phyloP scores from a whole-genome alignment of 768 basidiomycete genomes.

The Trametes elegans region DNA sequence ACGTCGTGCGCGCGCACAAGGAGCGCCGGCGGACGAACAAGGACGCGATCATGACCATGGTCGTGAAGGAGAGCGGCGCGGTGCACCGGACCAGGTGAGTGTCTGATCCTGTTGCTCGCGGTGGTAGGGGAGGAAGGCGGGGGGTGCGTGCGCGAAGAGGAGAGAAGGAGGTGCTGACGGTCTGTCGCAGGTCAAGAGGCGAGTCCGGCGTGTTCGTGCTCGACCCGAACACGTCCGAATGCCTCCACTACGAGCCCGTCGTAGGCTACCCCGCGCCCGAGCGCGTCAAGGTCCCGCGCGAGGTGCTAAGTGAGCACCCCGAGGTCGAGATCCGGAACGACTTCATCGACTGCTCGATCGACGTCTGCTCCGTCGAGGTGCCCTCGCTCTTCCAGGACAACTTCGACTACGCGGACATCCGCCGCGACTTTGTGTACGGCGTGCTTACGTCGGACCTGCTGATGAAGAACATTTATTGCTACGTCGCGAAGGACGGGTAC shows the following conservation, averaged over 20 bases:
- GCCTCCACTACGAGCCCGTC: constrained; percentile 81
- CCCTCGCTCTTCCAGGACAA: constrained; percentile 98
- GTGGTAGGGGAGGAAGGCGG: not conserved
- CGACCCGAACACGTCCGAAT: constrained; percentile 72
- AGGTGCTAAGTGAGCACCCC: constrained; percentile 65
- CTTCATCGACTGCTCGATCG: constrained; percentile 84
- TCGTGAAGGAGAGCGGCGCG: constrained; percentile 76
- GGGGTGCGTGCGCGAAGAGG: not conserved
- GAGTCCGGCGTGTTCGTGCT: constrained; percentile 80
- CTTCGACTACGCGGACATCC: constrained; percentile 93
- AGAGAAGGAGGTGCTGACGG: not conserved
- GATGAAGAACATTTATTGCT: constrained; percentile 92
- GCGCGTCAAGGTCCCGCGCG: constrained; percentile 69
- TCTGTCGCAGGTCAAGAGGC: constrained; percentile 54
- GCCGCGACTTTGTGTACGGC: constrained; percentile 91
- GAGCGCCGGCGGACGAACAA: constrained; percentile 82
- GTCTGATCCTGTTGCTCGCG: not conserved
- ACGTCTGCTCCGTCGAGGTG: constrained; percentile 94
- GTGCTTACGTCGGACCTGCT: constrained; percentile 91
- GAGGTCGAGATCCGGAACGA: constrained; percentile 89
- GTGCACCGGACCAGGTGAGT: constrained; percentile 72
- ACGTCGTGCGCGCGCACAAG: constrained; percentile 87
- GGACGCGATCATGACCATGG: constrained; percentile 96
- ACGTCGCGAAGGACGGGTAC: constrained; percentile 85
- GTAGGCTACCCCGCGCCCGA: constrained; percentile 65